A percentile compares a stretch with the other conserved stretches of the same genome.
phyloP scores from a whole-genome alignment of 2,329 filamentous ascomycete genomes.

The Neonectria neomacrospora region DNA sequence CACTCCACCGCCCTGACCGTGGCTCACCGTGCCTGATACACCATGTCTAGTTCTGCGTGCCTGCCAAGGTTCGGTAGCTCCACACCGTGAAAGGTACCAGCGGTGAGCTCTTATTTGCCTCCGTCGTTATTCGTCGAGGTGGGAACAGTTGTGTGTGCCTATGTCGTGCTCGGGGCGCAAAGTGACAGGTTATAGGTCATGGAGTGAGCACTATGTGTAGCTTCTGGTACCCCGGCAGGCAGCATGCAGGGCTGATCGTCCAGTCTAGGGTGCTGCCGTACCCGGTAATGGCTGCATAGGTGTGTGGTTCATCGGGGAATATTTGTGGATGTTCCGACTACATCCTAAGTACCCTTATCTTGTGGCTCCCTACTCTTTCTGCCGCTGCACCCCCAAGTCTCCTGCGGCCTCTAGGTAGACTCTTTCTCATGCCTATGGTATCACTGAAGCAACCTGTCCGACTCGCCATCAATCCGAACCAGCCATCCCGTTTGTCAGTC shows the following conservation, averaged over 20 bases:
- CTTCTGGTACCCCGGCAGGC: constrained; percentile 2
- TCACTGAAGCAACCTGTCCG: constrained; percentile 24
- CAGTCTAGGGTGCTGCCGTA: constrained; percentile 27
- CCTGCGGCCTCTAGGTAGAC: background rate
- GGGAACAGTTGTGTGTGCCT: constrained; percentile 3
- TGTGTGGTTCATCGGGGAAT: constrained; percentile 24
- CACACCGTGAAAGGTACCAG: constrained; percentile 2
- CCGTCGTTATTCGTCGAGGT: constrained; percentile 7
- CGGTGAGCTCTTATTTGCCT: constrained; percentile 16
- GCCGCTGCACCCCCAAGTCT: background rate
- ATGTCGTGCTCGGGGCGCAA: constrained; percentile 8
- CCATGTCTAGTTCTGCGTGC: background rate
- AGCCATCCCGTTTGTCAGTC: constrained; percentile 10
- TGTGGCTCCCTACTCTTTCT: constrained; percentile 11
- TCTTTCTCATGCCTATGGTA: constrained; percentile 17
- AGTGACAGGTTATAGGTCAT: constrained; percentile 9
- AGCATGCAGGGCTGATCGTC: constrained; percentile 27
- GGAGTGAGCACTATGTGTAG: background rate
- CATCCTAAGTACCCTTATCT: constrained; percentile 23
- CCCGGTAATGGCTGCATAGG: constrained; percentile 17
- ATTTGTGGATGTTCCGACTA: constrained; percentile 21
- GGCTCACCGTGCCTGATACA: constrained; percentile 1
- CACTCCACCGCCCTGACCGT: background rate
- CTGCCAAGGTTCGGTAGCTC: constrained; percentile 7
- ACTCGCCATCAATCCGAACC: constrained; percentile 17